A percentile compares a stretch with the other conserved stretches of the same genome.
Evolutionary conservation across 805 yeast species (phyloP).

Genomic region (Saturnispora halmiae): DNA sequence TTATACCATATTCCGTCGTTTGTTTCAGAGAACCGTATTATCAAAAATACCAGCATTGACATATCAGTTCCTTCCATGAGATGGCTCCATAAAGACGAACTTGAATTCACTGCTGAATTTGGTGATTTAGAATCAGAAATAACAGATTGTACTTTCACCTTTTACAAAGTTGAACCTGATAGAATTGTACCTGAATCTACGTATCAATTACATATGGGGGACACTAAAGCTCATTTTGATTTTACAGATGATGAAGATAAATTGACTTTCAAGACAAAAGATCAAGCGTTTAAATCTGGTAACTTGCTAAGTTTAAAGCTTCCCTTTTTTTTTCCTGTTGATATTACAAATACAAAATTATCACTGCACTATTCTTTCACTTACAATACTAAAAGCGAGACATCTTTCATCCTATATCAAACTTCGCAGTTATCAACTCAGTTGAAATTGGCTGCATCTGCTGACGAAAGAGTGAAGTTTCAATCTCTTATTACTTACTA

Average conservation of each 20-base stretch:
- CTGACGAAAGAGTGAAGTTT: conserved; percentile 65
- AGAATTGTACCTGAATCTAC: conserved; percentile 19
- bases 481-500: conserved; percentile 42
- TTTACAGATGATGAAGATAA: conserved; percentile 12
- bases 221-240: conserved; percentile 13
- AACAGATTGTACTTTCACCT: conserved; percentile 13
- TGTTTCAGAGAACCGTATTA: background rate
- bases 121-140: conserved; percentile 17
- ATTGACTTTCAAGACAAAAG: conserved; percentile 15
- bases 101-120: conserved; percentile 16
- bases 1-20: conserved; percentile 3
- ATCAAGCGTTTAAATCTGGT: conserved; percentile 6
- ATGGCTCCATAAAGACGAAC: conserved; percentile 23
- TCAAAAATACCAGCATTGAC: conserved; percentile 17
- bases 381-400: background rate
- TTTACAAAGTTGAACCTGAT: conserved; percentile 25
- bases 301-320: conserved; percentile 15
- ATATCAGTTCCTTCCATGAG: conserved; percentile 20
- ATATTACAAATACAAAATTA: conserved; percentile 26
- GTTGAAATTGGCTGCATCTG: conserved; percentile 61
- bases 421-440: conserved; percentile 38
- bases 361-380: conserved; percentile 17
- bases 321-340: conserved; percentile 30
- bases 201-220: conserved; percentile 10
- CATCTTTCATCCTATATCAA: conserved; percentile 15